phyloP scores from a whole-genome alignment of 371 early-diverging fungal genomes.

The Dinochytrium kinnereticum region DNA sequence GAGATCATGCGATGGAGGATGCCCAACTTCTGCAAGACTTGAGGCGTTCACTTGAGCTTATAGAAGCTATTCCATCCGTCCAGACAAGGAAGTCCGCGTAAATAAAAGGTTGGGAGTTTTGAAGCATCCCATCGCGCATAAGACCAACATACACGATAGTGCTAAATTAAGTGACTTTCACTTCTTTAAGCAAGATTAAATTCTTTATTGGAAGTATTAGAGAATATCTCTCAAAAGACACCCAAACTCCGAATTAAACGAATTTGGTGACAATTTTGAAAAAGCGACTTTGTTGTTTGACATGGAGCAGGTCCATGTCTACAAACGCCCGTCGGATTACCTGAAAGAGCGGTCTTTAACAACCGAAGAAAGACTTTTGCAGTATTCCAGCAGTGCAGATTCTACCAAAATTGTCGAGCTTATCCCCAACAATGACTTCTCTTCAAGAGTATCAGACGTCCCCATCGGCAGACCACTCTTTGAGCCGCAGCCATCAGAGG shows the following conservation, averaged over 20 bases:
- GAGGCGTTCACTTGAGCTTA: not conserved
- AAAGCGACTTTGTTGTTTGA: not conserved
- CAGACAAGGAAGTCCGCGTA: not conserved
- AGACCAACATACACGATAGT: too few species aligned
- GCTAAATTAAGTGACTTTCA: too few species aligned
- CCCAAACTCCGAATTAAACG: too few species aligned
- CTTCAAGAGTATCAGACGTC: constrained; percentile 38
- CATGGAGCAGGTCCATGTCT: not conserved
- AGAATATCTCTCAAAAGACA: too few species aligned
- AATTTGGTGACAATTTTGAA: not conserved
- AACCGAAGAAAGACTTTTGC: constrained; percentile 37
- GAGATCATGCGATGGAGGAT: not conserved
- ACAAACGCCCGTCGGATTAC: constrained; percentile 44
- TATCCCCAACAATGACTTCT: constrained; percentile 31
- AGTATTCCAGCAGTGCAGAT: constrained; percentile 8
- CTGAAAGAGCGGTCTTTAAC: constrained; percentile 38
- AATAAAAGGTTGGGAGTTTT: not conserved
- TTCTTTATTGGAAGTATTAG: too few species aligned
- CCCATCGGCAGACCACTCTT: constrained; percentile 57
- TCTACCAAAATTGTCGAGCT: constrained; percentile 37
- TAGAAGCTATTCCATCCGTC: not conserved
- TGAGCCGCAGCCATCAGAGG: constrained; percentile 51
- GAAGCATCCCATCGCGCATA: not conserved
- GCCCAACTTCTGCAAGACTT: not conserved
- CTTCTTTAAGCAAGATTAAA: not conserved